These are phyloP conservation scores for Tuber melanosporum DNA, from an alignment of 495 filamentous ascomycete species.

Conservation along the genomic window DNA sequence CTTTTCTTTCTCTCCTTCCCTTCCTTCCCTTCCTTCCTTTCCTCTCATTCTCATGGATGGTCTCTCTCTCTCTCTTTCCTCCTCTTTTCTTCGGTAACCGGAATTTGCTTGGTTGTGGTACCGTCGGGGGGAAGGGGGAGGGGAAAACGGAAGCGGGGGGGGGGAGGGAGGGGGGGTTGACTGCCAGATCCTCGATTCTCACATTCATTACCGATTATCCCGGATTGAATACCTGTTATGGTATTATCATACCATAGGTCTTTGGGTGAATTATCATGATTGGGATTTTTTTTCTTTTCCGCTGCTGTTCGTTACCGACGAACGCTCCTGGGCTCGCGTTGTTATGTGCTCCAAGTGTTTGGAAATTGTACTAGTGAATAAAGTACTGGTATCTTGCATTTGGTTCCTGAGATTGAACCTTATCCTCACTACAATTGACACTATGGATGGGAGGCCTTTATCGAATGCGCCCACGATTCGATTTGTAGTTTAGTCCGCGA, in stretches of 20 bases:
- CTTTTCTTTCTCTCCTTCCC: conserved; percentile 36
- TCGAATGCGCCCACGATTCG: neutral
- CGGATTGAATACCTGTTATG: neutral
- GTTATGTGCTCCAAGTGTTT: neutral
- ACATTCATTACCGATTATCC: neutral
- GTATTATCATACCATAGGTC: neutral
- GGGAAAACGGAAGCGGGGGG: neutral
- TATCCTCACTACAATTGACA: conserved; percentile 3
- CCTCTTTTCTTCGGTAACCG: conserved; percentile 13
- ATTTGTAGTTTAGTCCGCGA: neutral
- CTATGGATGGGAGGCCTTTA: neutral
- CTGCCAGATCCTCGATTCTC: neutral
- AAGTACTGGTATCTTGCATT: neutral
- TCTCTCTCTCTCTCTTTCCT: conserved; percentile 32
- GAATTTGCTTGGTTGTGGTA: neutral
- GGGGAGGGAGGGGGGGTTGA: neutral
- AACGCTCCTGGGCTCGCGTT: neutral
- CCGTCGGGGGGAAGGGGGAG: neutral
- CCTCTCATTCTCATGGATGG: neutral
- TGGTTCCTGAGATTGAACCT: conserved; percentile 4
- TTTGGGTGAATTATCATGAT: neutral
- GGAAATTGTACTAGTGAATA: conserved; percentile 1
- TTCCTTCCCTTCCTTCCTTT: conserved; percentile 23
- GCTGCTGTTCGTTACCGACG: neutral
- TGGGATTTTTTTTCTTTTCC: neutral